Evolutionary conservation across 2,329 filamentous ascomycete genomes (phyloP), one percentile per base, ranked within the genome.

Genomic region (Cladosporium sp.): DNA sequence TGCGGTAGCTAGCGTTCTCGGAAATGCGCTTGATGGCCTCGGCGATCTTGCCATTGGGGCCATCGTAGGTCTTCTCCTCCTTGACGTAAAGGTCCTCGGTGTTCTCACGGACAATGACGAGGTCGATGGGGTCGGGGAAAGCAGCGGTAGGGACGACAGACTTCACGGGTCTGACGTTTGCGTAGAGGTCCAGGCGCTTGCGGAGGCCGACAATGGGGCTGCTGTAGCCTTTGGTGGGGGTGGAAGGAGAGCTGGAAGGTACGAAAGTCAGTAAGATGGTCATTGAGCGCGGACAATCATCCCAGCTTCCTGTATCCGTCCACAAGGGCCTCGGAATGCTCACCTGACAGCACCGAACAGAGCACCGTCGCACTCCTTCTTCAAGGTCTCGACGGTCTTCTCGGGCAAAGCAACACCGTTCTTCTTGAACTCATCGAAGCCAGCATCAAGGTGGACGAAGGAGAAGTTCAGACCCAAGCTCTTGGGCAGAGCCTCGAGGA

Each of bases 71-170:
- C 78, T 85, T 89, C 83, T 99, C 95, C 79, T 98, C 91, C 83
- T 98, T 98, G 73, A 99, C 94, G 80, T 97, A 97, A 49, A 99
- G 86, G 78, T 99, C 95, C 83, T 99, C 95, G 35, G 95, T 99
- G 84, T 99, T 99, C 82, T 99, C 95, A 70, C 95, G 91, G 64
- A 98, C 95, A 74, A 98, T 99, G 75, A 99, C 95, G 79, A 99
- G 90, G 81, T 99, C 95, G 75, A 97, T 93, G 1, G 76, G 76
- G 68, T 78, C 75, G 69, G 91, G 90, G 59, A 77, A 77, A 11
- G 79, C 78, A 64, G 87, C 85, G 37, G 87, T 90, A 68, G 83
- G 76, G n/a, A 68, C 67, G 69, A 92, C 87, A 55, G 90, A 91
- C 84, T 97, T 97, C 78, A 98, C 95, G 63, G 94, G 94, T 44